Percentiles rank a stretch among this genome's conserved stretches.
These are phyloP conservation scores for Dryadomyces quercus-mongolicae DNA, from an alignment of 2,329 filamentous ascomycete genomes.

Conservation along the genomic window DNA sequence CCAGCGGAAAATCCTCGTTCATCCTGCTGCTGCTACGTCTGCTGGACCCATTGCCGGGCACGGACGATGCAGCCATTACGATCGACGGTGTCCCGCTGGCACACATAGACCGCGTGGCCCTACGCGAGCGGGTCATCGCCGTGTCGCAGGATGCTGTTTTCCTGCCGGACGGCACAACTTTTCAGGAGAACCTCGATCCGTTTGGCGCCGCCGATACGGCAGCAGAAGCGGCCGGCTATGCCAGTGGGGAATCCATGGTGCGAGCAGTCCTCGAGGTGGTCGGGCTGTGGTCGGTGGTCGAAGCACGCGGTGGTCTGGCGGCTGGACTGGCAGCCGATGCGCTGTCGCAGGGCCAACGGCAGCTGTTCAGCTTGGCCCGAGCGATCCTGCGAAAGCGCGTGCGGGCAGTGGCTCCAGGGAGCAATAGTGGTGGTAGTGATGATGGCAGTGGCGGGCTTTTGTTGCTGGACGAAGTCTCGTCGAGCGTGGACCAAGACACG, in stretches of 20 bases:
- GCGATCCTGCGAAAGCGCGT: conserved; percentile 35
- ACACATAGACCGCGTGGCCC: conserved; percentile 24
- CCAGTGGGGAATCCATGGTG: conserved; percentile 16
- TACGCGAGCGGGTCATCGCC: conserved; percentile 36
- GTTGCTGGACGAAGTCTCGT: conserved; percentile 29
- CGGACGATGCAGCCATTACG: conserved; percentile 17
- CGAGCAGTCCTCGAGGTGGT: conserved; percentile 23
- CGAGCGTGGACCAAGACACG: conserved; percentile 28
- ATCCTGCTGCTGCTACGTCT: conserved; percentile 28
- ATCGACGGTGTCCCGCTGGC: conserved; percentile 30
- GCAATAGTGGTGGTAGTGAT: background rate
- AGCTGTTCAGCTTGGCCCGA: conserved; percentile 50
- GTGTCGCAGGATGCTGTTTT: conserved; percentile 43
- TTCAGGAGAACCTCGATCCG: conserved; percentile 31
- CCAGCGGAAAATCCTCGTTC: conserved; percentile 30
- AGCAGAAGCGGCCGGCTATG: conserved; percentile 4
- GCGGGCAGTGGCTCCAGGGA: background rate
- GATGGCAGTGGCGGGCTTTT: conserved; percentile 13
- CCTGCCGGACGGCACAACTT: conserved; percentile 25
- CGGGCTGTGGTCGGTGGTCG: conserved; percentile 20
- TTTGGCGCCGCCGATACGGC: conserved; percentile 14
- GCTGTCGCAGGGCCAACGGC: conserved; percentile 47
- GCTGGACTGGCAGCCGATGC: conserved; percentile 30
- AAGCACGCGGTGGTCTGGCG: conserved; percentile 13
- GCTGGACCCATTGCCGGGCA: conserved; percentile 30